A percentile compares a stretch with the other conserved stretches of the same genome.
Evolutionary conservation across 2,329 filamentous ascomycete genomes (phyloP).

Genomic region (Colletotrichum acutatum): DNA sequence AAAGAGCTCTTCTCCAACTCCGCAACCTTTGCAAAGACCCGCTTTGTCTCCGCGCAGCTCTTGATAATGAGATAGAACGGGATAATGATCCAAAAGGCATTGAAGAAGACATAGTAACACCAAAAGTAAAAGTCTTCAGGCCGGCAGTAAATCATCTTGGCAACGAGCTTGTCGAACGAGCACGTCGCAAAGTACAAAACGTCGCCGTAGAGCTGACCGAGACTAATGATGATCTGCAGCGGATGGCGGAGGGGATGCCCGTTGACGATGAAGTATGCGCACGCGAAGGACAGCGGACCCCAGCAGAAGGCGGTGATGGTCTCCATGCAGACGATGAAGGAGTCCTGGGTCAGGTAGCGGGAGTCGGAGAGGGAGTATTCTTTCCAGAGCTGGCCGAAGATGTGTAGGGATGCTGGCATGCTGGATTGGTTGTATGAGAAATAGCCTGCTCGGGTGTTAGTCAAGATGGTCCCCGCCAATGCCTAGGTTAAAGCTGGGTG

Average conservation of each 20-base stretch:
- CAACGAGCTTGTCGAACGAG: constrained; percentile 52
- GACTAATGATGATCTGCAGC: constrained; percentile 57
- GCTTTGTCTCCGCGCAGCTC: constrained; percentile 41
- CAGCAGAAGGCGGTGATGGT: constrained; percentile 62
- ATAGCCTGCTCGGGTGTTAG: constrained; percentile 52
- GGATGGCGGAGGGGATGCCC: constrained; percentile 59
- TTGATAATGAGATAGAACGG: constrained; percentile 48
- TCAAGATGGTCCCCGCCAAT: not conserved
- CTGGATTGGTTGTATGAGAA: constrained; percentile 55
- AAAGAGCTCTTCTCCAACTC: constrained; percentile 4
- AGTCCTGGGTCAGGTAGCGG: constrained; percentile 63
- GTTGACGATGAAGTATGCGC: constrained; percentile 55
- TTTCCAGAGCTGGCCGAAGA: constrained; percentile 68
- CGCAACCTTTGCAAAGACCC: constrained; percentile 43
- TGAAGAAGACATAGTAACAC: constrained; percentile 63
- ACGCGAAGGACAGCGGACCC: constrained; percentile 63
- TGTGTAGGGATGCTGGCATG: constrained; percentile 52
- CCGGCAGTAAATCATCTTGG: constrained; percentile 56
- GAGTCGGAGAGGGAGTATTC: constrained; percentile 68
- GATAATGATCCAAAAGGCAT: constrained; percentile 65
- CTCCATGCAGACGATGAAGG: constrained; percentile 68
- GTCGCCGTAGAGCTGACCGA: constrained; percentile 63
- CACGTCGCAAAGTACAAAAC: constrained; percentile 63
- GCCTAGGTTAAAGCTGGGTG: too few species aligned
- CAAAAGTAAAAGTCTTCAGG: constrained; percentile 65